Evolutionary conservation across 1,284 basidiomycete species (phyloP), one percentile per base, ranked within the genome.

Genomic region (Pseudozyma sp.): DNA sequence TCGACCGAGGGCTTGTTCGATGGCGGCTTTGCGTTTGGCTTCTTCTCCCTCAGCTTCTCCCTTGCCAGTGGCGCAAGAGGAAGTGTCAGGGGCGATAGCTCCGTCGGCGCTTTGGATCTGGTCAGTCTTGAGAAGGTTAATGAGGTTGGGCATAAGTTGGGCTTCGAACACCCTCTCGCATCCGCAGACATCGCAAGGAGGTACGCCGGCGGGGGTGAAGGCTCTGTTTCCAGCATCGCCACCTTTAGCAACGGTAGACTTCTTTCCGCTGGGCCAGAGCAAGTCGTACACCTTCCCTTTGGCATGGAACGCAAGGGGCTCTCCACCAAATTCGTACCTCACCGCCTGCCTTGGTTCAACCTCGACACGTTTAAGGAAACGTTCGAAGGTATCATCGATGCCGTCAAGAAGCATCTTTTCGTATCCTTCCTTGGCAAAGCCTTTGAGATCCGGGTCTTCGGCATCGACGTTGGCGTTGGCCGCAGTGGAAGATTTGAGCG

Each of bases 141-240:
- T 80, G 4, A 85, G 58, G 42, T 83, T 83, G 4, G 83, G 83
- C 83, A 85, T 85, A 47, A 85, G 79, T 62, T 85, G 83, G n/a
- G 80, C 65, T 62, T 85, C 83, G 45, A 83, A 85, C 5, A 77
- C 69, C 31, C 83, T 59, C 19, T 67, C 59, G 2, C 59, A 61
- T 10, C 81, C 81, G 55, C 83, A 85, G 1, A 50, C 43, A 2
- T 59, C 54, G 38, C 83, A 85, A 7, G 76, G 61, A 2, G 80
- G 80, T 5, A 83, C 70, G 6, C 44, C 68, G 36, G 50, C 19
- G 2, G 58, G 16, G 11, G 54, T 61, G 35, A 65, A 70, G 10
- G 5, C 0, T 5, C 68, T 10, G 34, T 60, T 52, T 3, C 31
- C 53, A 5, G 36, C 42, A 74, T 62, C 12, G 55, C 12, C 2